A percentile compares a stretch with the other conserved stretches of the same genome.
Conservation (phyloP, 257 asterid genomes). For the Solanum tacnaense region DNA sequence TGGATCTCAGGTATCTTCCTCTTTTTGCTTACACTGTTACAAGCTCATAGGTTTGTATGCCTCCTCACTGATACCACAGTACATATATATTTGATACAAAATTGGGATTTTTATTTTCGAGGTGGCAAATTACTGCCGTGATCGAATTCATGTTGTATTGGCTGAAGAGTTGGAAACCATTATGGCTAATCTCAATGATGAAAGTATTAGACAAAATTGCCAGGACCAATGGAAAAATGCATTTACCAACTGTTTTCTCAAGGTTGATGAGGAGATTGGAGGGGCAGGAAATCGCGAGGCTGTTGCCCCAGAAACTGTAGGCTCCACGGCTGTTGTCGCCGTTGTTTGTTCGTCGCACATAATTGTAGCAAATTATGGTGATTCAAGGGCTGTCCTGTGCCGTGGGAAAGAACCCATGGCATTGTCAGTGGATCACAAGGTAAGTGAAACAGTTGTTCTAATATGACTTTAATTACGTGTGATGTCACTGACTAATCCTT, state of each 20-base stretch:
- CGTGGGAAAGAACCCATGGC: conserved; percentile 81
- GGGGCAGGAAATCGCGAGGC: conserved; percentile 46
- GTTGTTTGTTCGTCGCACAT: conserved; percentile 90
- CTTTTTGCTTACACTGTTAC: background rate
- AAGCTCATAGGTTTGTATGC: background rate
- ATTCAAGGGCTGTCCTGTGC: conserved; percentile 90
- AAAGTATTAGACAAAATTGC: conserved; percentile 14
- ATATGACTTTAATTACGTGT: background rate
- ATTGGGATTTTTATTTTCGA: conserved; percentile 7
- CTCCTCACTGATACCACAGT: background rate
- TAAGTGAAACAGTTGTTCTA: conserved; percentile 16
- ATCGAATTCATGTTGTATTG: conserved; percentile 58
- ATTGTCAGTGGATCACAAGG: conserved; percentile 81
- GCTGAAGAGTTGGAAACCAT: conserved; percentile 49
- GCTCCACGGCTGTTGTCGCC: conserved; percentile 86
- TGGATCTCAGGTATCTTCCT: conserved; percentile 64
- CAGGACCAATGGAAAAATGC: conserved; percentile 72
- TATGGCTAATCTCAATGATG: conserved; percentile 20
- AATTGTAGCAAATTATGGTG: conserved; percentile 86
- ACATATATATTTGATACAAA: background rate
- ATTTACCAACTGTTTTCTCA: conserved; percentile 55
- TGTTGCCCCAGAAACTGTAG: conserved; percentile 82
- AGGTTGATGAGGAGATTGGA: conserved; percentile 74
- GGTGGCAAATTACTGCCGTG: conserved; percentile 89
- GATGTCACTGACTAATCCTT: background rate